Evolutionary conservation across 345 rosid species (phyloP), one percentile per base, ranked within the genome.

Genomic region (Sisymbrium irio): DNA sequence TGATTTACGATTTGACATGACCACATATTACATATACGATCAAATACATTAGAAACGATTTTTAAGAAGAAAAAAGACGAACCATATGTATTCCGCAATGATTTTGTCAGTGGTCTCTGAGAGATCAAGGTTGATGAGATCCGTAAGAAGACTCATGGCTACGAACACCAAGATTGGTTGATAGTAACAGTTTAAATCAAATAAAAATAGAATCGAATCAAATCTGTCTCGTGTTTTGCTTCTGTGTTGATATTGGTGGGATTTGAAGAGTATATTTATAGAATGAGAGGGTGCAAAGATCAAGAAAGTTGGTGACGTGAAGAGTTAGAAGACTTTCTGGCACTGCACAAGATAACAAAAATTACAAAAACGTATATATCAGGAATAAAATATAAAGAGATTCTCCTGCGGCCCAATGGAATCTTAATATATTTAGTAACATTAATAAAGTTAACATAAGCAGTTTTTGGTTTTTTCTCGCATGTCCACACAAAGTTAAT

Each of bases 81-180:
- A 93, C 98, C 97, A 93, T 83, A 91, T 84, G 83, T 91, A 93
- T 75, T 93, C 98, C 0, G 97, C 97, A 68, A 90, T 89, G 86
- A 89, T 81, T 79, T 93, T 86, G 5, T 89, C 85, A 14, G 97
- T 79, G 77, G 75, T 13, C 11, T 85, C 93, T 18, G 96, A 89
- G 78, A 93, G 94, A 75, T 93, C 58, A 58, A 93, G 83, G 96
- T 91, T 93, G 69, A 91, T 0, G 77, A 93, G 91, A 82, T 89
- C 92, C 39, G 85, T 36, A 61, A 91, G 89, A 59, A 75, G 62
- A 67, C 96, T 80, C 98, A 93, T 91, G 44, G 65, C 59, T 68
- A 68, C 40, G 17, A 62, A 17, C 37, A 67, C 15, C 39, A 41
- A 74, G 20, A 41, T 15, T 30, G 41, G 36, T 32, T 12, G 54